A percentile compares a stretch with the other conserved stretches of the same genome.
Evolutionary conservation across 2,329 filamentous ascomycete genomes (phyloP).

Genomic region (Penicillium sp.): DNA sequence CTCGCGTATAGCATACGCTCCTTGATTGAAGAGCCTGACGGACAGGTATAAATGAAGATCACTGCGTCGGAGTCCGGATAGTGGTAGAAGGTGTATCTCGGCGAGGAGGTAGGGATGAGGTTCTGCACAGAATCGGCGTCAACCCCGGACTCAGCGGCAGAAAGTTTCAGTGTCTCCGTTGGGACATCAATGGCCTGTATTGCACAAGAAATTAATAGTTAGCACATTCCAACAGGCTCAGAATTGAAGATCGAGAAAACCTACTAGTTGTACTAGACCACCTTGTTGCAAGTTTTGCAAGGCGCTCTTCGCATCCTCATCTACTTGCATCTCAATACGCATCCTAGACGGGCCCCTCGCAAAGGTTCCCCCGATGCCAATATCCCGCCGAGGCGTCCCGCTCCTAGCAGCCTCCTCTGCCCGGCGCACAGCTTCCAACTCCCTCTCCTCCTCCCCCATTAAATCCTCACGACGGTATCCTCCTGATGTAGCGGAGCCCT

Average conservation of each 20-base stretch:
- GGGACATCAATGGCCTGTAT: conserved; percentile 46
- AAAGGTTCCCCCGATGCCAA: conserved; percentile 51
- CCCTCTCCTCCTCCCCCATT: conserved; percentile 66
- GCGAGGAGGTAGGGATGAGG: conserved; percentile 58
- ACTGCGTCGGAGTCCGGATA: conserved; percentile 54
- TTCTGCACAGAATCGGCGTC: conserved; percentile 50
- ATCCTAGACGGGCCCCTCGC: conserved; percentile 40
- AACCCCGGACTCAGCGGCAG: conserved; percentile 48
- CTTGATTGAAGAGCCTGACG: conserved; percentile 64
- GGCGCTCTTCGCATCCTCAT: conserved; percentile 59
- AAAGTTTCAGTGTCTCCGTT: conserved; percentile 62
- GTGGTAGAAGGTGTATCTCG: conserved; percentile 66
- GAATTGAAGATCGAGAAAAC: conserved; percentile 24
- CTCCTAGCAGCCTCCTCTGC: conserved; percentile 63
- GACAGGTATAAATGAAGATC: conserved; percentile 69
- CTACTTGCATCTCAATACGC: conserved; percentile 56
- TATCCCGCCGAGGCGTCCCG: conserved; percentile 57
- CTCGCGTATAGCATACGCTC: conserved; percentile 70
- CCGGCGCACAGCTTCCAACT: conserved; percentile 61
- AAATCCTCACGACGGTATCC: conserved; percentile 51
- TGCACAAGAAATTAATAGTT: conserved; percentile 23
- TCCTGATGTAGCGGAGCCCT: conserved; percentile 29
- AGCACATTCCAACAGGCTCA: conserved; percentile 21
- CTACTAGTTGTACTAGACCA: conserved; percentile 57
- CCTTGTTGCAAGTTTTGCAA: conserved; percentile 47